Evolutionary conservation across 2,329 filamentous ascomycete species (phyloP).

Genomic region (Ilyonectria sp.): DNA sequence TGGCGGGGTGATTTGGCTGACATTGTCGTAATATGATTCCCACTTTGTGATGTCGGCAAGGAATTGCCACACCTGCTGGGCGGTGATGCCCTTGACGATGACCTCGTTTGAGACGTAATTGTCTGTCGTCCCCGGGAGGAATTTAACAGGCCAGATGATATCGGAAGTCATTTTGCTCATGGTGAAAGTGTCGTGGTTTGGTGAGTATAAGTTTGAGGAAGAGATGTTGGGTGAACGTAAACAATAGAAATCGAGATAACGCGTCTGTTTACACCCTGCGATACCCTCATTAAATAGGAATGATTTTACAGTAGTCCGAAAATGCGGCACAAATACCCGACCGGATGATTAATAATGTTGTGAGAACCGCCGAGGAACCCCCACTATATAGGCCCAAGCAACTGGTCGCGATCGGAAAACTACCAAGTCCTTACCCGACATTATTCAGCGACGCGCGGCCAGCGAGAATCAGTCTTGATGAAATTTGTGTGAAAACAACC

Average conservation of each 20-base stretch:
- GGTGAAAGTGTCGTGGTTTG: not conserved
- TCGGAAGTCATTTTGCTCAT: constrained; percentile 13
- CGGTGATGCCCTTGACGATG: constrained; percentile 46
- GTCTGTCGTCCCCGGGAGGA: constrained; percentile 48
- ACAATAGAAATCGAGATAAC: not conserved
- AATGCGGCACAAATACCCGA: not conserved
- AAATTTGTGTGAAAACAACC: not conserved
- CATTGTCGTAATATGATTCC: constrained; percentile 48
- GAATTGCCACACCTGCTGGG: constrained; percentile 45
- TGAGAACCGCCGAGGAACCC: not conserved
- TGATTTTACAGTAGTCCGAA: not conserved
- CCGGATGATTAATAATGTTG: not conserved
- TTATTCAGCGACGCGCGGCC: not conserved
- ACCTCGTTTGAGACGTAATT: constrained; percentile 51
- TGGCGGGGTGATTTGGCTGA: constrained; percentile 43
- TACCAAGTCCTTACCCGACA: not conserved
- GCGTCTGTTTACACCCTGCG: not conserved
- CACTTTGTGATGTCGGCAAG: constrained; percentile 47
- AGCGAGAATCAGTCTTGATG: no score
- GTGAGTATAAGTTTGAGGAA: not conserved
- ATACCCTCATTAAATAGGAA: not conserved
- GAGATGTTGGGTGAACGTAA: not conserved
- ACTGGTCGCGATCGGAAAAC: not conserved
- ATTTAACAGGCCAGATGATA: constrained; percentile 48
- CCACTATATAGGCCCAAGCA: not conserved